Conservation (phyloP, 2,329 filamentous ascomycete species). For the Penicillium sp. region DNA sequence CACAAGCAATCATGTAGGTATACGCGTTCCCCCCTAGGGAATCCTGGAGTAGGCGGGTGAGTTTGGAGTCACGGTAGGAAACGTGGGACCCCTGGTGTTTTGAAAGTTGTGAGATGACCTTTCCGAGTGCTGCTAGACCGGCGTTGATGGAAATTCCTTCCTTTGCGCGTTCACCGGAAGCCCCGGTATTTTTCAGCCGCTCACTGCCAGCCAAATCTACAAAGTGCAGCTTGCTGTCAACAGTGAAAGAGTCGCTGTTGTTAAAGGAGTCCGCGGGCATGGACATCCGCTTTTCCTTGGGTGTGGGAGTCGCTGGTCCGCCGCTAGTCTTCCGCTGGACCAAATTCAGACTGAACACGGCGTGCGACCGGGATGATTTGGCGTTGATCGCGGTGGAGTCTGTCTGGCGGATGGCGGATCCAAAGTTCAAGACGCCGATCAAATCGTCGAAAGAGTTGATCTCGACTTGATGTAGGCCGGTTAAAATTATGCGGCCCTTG, state of each 20-base stretch:
- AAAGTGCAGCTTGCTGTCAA: conserved; percentile 98
- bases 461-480: conserved; percentile 81
- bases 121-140: conserved; percentile 89
- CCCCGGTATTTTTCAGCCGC: conserved; percentile 93
- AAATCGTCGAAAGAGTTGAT: conserved; percentile 92
- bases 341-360: conserved; percentile 93
- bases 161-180: conserved; percentile 88
- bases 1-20: conserved; percentile 99
- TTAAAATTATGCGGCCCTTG: conserved; percentile 91
- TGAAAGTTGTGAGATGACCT: conserved; percentile 96
- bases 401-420: conserved; percentile 91
- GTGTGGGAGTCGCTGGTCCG: conserved; percentile 48
- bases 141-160: conserved; percentile 99
- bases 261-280: conserved; percentile 80
- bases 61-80: conserved; percentile 96
- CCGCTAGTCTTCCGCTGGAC: conserved; percentile 69
- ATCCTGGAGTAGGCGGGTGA: conserved; percentile 92
- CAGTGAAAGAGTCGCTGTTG: conserved; percentile 69
- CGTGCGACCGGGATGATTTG: conserved; percentile 95
- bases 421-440: conserved; percentile 84
- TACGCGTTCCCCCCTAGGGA: conserved; percentile 95
- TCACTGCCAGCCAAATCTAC: conserved; percentile 97
- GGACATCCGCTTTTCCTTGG: conserved; percentile 81
- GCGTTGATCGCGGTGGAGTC: conserved; percentile 97
- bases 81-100: conserved; percentile 85